These are phyloP conservation scores for Sesbania bispinosa DNA, from an alignment of 306 rosid genomes.

Conservation along the genomic window DNA sequence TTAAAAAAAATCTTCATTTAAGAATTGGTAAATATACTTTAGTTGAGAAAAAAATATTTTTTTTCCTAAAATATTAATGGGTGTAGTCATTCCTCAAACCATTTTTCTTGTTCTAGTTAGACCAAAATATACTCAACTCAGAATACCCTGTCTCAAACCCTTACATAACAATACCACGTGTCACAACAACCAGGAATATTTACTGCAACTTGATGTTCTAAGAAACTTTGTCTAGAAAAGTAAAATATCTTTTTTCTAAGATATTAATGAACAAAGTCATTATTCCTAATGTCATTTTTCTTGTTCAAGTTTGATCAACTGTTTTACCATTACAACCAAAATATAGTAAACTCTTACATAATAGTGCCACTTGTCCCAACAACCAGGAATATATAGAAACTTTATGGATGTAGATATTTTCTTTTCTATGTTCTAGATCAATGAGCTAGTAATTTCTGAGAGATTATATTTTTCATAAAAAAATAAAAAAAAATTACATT, in stretches of 20 bases:
- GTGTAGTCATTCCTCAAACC: not conserved
- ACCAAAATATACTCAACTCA: not conserved
- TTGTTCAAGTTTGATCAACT: too few species aligned
- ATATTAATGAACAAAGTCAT: too few species aligned
- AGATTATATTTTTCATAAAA: not conserved
- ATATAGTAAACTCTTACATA: too few species aligned
- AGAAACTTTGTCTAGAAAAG: too few species aligned
- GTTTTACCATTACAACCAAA: too few species aligned
- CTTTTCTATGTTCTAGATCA: not conserved
- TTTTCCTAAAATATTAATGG: not conserved
- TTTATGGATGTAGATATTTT: not conserved
- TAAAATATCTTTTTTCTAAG: too few species aligned
- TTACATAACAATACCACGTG: too few species aligned
- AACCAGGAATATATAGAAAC: not conserved
- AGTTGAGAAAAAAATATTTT: not conserved
- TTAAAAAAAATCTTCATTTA: not conserved
- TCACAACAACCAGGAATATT: too few species aligned
- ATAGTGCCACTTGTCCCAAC: not conserved
- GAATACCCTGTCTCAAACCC: not conserved
- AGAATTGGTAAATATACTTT: not conserved
- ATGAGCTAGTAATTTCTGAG: not conserved
- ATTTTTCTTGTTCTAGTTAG: not conserved
- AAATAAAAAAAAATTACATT: not conserved
- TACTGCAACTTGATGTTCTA: too few species aligned
- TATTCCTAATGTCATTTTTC: too few species aligned